Base-by-base conservation (phyloP, 164 flowering plant species). In the Nymphaea thermarum region DNA sequence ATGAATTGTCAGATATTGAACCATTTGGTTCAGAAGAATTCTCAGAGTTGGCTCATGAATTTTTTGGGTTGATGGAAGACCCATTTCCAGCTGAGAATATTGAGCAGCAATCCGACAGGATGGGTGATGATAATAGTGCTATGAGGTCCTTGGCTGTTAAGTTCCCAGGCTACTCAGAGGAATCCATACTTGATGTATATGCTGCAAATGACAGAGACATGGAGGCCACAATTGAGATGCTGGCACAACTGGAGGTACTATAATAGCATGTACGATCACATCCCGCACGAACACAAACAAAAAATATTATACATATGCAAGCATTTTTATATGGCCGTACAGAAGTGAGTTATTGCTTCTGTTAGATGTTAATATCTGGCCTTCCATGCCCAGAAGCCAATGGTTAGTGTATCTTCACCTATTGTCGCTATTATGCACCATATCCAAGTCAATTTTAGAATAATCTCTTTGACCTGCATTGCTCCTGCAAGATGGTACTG, bases 211-310 rank as follows among this genome's bases (percentile, higher is more conserved):
- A 5, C 4, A 62, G 71, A 60, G 68, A 73, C 44, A 41, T 73
- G 62, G 68, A 65, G 4, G 65, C 71, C 16, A 44, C 75, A 3
- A 66, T 68, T 47, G 75, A 73, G 2, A 73, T 73, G 75, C 43
- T 73, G 65, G 18, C 11, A 41, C 68, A 65, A 68, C 75, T 73
- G 14, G 72, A 73, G 75, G 75, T 73, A 69, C 36, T 62, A 41
- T 17, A 62, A 10, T 62, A 10, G 60, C 16, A 55, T 25, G 55
- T 47, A 12, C 0, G 55, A 51, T 51, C 36, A 25, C 36, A 25
- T 25, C 36, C 36, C 36, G 57, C 14, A 15, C 14, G 57, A 15
- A 15, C 15, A 51, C 15, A 51, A 51, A 51, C 57, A 10, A 51
- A 51, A 51, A 8, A 3, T 51, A 8, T 51, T 3, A 15, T 51